Evolutionary conservation across 352 stramenopile species (phyloP).

Genomic region (Ophiocytium majus): DNA sequence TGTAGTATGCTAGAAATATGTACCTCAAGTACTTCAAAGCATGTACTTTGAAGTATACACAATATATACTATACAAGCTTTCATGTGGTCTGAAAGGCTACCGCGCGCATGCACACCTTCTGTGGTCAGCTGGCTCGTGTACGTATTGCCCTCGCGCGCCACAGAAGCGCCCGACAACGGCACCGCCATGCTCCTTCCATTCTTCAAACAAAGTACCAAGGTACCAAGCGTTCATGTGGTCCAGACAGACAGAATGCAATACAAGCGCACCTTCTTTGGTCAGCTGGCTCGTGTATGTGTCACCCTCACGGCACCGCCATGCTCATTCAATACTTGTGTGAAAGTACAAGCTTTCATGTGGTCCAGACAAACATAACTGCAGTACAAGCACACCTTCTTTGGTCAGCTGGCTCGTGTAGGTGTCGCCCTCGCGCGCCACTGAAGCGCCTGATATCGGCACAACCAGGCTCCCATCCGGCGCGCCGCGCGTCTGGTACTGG

Average conservation of each 20-base stretch:
- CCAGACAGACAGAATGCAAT: no score
- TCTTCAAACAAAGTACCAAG: no score
- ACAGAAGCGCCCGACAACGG: not conserved
- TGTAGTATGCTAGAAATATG: no score
- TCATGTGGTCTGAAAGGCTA: no score
- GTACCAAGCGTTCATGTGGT: no score
- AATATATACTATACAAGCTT: no score
- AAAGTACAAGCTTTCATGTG: no score
- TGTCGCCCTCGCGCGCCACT: not conserved
- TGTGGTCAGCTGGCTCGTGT: not conserved
- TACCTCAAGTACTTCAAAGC: no score
- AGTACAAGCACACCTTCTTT: not conserved
- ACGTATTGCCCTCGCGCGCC: not conserved
- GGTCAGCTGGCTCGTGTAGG: not conserved
- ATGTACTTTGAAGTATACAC: no score
- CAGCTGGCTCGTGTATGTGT: not conserved
- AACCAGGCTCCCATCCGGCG: not conserved
- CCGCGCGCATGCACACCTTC: not conserved
- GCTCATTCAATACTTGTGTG: no score
- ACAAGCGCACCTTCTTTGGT: not conserved
- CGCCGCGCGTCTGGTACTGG: conserved; percentile 28
- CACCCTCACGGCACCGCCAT: not conserved
- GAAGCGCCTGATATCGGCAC: not conserved
- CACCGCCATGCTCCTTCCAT: not conserved
- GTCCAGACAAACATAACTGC: no score